Percentiles rank a stretch among this genome's conserved stretches.
Evolutionary conservation across 148 eudicot genomes (phyloP).

Genomic region (Cornus suecica): DNA sequence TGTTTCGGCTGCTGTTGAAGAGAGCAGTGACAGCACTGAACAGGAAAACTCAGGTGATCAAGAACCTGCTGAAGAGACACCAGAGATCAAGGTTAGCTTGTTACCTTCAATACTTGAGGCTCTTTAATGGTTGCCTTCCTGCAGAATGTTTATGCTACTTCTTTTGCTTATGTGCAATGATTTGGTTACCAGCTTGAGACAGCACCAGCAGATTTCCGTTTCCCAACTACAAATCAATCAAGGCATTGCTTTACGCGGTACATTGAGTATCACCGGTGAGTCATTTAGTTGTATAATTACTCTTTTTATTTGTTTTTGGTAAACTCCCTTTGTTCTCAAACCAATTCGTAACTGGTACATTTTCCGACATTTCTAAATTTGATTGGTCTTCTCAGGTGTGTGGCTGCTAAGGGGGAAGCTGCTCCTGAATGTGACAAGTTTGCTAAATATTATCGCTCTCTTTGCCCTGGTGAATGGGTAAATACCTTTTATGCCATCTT

Average conservation of each 20-base stretch:
- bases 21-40: slow-evolving; percentile 47
- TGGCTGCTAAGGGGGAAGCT: slow-evolving; percentile 54
- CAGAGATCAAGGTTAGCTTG: slow-evolving; percentile 63
- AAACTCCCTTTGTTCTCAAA: background rate
- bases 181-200: slow-evolving; percentile 62
- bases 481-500: background rate
- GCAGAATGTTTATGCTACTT: slow-evolving; percentile 11
- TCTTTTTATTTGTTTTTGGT: background rate
- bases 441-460: slow-evolving; percentile 56
- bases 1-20: slow-evolving; percentile 36
- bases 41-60: slow-evolving; percentile 36
- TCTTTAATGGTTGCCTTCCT: background rate
- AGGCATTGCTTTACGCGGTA: slow-evolving; percentile 96
- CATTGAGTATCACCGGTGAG: slow-evolving; percentile 84
- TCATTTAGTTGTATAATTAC: background rate
- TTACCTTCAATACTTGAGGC: background rate
- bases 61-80: slow-evolving; percentile 50
- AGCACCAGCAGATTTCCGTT: slow-evolving; percentile 93
- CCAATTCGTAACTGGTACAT: background rate
- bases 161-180: background rate
- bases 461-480: slow-evolving; percentile 71
- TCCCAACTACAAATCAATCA: slow-evolving; percentile 94
- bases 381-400: slow-evolving; percentile 30
- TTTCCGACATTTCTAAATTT: background rate
- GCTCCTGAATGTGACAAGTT: slow-evolving; percentile 57